A percentile compares a stretch with the other conserved stretches of the same genome.
phyloP scores from a whole-genome alignment of 495 filamentous ascomycete genomes.

The Alectoria sarmentosa region DNA sequence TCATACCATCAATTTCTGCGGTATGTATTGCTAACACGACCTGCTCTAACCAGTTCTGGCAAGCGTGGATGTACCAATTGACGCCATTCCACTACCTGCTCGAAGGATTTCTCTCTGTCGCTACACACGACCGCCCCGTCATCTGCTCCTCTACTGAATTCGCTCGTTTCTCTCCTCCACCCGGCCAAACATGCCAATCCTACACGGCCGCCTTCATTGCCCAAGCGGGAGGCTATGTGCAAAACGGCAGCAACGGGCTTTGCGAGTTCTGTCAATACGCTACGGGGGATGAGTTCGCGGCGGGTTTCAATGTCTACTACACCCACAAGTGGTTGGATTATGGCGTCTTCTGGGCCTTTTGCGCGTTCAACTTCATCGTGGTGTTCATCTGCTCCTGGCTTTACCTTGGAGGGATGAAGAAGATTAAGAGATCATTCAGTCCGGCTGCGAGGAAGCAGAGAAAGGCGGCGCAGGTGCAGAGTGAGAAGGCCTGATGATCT shows the following conservation, averaged over 20 bases:
- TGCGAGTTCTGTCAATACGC: slow-evolving; percentile 60
- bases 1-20: background rate
- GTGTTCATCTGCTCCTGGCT: slow-evolving; percentile 49
- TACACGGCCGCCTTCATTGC: slow-evolving; percentile 42
- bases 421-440: slow-evolving; percentile 39
- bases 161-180: slow-evolving; percentile 48
- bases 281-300: slow-evolving; percentile 46
- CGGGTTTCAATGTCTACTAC: slow-evolving; percentile 44
- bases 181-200: slow-evolving; percentile 43
- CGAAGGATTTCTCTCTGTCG: slow-evolving; percentile 61
- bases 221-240: slow-evolving; percentile 46
- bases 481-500: slow-evolving; percentile 23
- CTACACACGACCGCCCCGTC: slow-evolving; percentile 49
- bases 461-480: slow-evolving; percentile 19
- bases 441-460: slow-evolving; percentile 34
- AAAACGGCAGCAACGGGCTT: slow-evolving; percentile 35
- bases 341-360: slow-evolving; percentile 51
- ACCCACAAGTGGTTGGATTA: slow-evolving; percentile 56
- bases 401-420: slow-evolving; percentile 42
- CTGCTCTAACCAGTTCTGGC: slow-evolving; percentile 56
- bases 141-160: slow-evolving; percentile 50
- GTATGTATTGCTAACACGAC: background rate
- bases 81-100: slow-evolving; percentile 82
- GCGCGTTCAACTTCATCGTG: slow-evolving; percentile 47
- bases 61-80: slow-evolving; percentile 72